Conservation (phyloP, 306 rosid species). For the Trifolium dubium region DNA sequence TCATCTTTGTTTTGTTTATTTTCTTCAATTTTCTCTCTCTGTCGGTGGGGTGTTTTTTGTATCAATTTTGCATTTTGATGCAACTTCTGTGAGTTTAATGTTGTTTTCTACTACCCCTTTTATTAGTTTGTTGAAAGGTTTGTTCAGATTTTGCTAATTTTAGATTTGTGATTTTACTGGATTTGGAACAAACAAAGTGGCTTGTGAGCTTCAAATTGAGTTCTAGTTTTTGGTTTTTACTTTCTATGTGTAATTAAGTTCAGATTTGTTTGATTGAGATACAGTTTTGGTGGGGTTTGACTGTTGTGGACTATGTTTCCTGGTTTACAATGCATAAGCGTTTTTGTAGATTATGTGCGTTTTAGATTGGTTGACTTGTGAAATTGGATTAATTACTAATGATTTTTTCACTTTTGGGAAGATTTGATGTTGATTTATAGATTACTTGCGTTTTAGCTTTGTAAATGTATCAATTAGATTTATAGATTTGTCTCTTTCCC, state of each 20-base stretch:
- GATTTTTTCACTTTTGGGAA: slow-evolving; percentile 30
- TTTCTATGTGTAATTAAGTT: background rate
- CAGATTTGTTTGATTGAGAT: slow-evolving; percentile 39
- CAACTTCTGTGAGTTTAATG: background rate
- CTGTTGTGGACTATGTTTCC: slow-evolving; percentile 18
- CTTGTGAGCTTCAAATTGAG: slow-evolving; percentile 5
- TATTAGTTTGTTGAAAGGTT: background rate
- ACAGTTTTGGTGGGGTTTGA: slow-evolving; percentile 27
- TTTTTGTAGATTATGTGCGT: slow-evolving; percentile 23
- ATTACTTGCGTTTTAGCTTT: slow-evolving; percentile 29
- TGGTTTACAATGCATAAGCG: slow-evolving; percentile 14
- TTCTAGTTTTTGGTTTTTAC: background rate
- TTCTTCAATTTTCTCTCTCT: slow-evolving; percentile 4
- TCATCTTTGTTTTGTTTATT: background rate
- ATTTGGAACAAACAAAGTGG: background rate
- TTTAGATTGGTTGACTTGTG: slow-evolving; percentile 14
- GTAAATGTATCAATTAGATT: slow-evolving; percentile 8
- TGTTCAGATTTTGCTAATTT: slow-evolving; percentile 7
- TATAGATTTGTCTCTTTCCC: slow-evolving; percentile 32
- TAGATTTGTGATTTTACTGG: background rate
- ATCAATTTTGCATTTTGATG: slow-evolving; percentile 33
- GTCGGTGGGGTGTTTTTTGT: slow-evolving; percentile 35
- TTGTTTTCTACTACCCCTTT: background rate
- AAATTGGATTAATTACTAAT: slow-evolving; percentile 26
- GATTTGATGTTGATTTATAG: slow-evolving; percentile 35